Conservation (phyloP, 257 asterid species). For the Striga asiatica region DNA sequence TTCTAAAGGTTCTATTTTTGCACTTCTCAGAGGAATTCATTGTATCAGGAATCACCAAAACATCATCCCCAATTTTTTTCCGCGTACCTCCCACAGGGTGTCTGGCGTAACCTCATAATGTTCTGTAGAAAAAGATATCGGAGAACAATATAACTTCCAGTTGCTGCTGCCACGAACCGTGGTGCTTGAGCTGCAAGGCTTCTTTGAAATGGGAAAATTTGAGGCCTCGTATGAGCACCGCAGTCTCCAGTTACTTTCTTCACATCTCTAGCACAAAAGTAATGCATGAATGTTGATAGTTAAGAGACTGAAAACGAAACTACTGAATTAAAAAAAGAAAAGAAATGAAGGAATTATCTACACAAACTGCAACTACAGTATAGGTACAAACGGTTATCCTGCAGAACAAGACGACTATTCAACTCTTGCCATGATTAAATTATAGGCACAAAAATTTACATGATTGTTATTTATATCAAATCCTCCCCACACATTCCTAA, state of each 20-base stretch:
- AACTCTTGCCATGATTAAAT: background rate
- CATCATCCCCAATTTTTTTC: background rate
- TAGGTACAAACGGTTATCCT: no score
- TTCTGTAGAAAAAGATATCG: conserved; percentile 24
- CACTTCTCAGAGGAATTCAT: background rate
- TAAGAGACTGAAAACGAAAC: background rate
- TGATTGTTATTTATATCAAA: background rate
- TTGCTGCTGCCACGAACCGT: conserved; percentile 21
- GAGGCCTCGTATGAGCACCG: conserved; percentile 20
- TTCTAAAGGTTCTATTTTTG: background rate
- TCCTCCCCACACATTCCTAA: background rate
- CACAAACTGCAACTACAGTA: background rate
- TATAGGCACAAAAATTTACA: background rate
- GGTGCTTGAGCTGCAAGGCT: conserved; percentile 20
- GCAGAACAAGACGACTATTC: no score
- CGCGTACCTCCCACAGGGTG: conserved; percentile 77
- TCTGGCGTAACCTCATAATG: conserved; percentile 41
- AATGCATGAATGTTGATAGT: background rate
- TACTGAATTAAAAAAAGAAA: background rate
- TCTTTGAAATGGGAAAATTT: conserved; percentile 10
- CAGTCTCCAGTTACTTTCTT: conserved; percentile 27
- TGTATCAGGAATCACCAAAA: background rate
- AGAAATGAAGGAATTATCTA: background rate
- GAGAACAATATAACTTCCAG: conserved; percentile 40
- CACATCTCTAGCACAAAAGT: conserved; percentile 36